phyloP scores from a whole-genome alignment of 2,329 filamentous ascomycete genomes.

The Neospermospora avenae region DNA sequence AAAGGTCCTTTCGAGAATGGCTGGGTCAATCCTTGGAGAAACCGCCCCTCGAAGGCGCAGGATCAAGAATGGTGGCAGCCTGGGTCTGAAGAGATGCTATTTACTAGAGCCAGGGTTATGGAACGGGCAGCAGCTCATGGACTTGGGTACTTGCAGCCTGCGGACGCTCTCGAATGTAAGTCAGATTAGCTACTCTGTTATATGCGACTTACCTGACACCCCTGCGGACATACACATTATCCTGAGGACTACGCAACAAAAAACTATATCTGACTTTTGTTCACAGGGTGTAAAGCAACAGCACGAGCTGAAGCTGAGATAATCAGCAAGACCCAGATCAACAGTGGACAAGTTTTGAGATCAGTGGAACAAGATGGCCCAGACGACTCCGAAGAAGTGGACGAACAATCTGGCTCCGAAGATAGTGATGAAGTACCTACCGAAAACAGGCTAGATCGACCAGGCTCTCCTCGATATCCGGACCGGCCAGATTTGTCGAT shows the following conservation, averaged over 20 bases:
- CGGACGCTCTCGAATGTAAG: conserved; percentile 24
- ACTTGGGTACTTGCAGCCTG: conserved; percentile 21
- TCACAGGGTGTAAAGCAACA: conserved; percentile 16
- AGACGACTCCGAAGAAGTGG: neutral
- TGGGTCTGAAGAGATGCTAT: conserved; percentile 25
- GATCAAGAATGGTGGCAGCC: conserved; percentile 26
- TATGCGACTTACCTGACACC: neutral
- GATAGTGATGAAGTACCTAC: neutral
- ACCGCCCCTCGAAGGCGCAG: conserved; percentile 24
- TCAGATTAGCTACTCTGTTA: neutral
- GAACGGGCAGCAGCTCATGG: conserved; percentile 23
- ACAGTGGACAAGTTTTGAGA: conserved; percentile 4
- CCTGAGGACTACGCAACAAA: neutral
- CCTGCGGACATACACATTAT: neutral
- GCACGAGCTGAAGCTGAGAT: conserved; percentile 19
- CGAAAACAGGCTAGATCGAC: neutral
- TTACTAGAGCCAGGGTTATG: conserved; percentile 25
- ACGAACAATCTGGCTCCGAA: neutral
- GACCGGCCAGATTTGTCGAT: conserved; percentile 5
- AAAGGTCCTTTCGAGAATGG: conserved; percentile 57
- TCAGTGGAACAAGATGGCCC: conserved; percentile 11
- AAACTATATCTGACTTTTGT: neutral
- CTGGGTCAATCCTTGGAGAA: conserved; percentile 53
- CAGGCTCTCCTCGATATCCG: neutral
- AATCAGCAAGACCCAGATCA: neutral